A percentile compares a stretch with the other conserved stretches of the same genome.
phyloP scores from a whole-genome alignment of 2,329 filamentous ascomycete genomes.

The Ophiostoma sp. region DNA sequence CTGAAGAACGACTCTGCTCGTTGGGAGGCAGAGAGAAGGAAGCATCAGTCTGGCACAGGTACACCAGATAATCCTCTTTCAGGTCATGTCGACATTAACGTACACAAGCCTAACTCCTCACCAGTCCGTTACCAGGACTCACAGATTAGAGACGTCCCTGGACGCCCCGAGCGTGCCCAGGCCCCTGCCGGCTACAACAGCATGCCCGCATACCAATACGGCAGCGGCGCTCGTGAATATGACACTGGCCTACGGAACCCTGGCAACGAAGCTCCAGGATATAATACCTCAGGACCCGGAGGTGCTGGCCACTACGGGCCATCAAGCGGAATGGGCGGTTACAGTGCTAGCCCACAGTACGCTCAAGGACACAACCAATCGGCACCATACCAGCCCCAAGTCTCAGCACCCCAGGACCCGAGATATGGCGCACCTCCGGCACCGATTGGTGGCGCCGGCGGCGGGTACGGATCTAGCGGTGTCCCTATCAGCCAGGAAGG shows the following conservation, averaged over 20 bases:
- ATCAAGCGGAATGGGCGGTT: slow-evolving; percentile 20
- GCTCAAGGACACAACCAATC: background rate
- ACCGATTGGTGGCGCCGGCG: slow-evolving; percentile 12
- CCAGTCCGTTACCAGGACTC: slow-evolving; percentile 54
- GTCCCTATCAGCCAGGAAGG: slow-evolving; percentile 19
- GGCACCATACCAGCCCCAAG: background rate
- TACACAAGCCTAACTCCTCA: slow-evolving; percentile 55
- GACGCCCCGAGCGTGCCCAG: slow-evolving; percentile 22
- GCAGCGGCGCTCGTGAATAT: slow-evolving; percentile 25
- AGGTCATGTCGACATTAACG: slow-evolving; percentile 34
- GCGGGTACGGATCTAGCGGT: background rate
- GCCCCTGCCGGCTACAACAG: slow-evolving; percentile 18
- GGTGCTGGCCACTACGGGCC: slow-evolving; percentile 21
- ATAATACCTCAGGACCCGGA: slow-evolving; percentile 34
- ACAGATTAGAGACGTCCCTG: slow-evolving; percentile 24
- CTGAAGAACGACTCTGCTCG: slow-evolving; percentile 57
- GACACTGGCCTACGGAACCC: slow-evolving; percentile 47
- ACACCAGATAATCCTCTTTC: slow-evolving; percentile 37
- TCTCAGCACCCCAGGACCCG: slow-evolving; percentile 20
- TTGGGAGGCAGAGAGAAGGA: slow-evolving; percentile 56
- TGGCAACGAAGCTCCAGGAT: slow-evolving; percentile 46
- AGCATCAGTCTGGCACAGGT: slow-evolving; percentile 55
- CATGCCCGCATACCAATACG: background rate
- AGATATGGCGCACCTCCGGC: slow-evolving; percentile 18
- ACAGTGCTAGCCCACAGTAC: slow-evolving; percentile 18